Percentiles rank a stretch among this genome's conserved stretches.
Evolutionary conservation across 345 rosid genomes (phyloP).

Genomic region (Gossypium sturtianum): DNA sequence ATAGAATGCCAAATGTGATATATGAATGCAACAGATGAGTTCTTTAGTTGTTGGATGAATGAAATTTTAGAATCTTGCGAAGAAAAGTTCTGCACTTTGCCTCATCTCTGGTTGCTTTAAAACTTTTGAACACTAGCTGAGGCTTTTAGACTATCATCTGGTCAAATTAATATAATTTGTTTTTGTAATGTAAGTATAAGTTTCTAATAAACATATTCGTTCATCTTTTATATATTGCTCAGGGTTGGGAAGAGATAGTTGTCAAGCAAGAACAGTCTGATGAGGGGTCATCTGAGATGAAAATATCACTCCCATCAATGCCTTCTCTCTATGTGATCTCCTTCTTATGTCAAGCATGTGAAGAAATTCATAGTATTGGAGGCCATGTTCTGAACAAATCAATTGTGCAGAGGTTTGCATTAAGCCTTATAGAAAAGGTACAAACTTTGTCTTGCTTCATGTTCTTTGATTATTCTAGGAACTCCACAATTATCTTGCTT

Average conservation of each 20-base stretch:
- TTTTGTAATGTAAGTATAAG: neutral
- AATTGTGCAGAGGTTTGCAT: slow-evolving; percentile 73
- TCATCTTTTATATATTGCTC: slow-evolving; percentile 30
- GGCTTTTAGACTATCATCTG: neutral
- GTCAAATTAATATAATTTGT: neutral
- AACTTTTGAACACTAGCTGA: neutral
- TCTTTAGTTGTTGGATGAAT: neutral
- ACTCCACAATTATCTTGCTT: neutral
- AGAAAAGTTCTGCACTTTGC: neutral
- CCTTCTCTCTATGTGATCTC: slow-evolving; percentile 91
- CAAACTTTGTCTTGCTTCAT: neutral
- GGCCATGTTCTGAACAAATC: slow-evolving; percentile 93
- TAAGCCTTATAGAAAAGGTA: slow-evolving; percentile 76
- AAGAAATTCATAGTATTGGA: slow-evolving; percentile 95
- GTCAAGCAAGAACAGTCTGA: slow-evolving; percentile 74
- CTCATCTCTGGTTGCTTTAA: neutral
- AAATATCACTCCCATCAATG: slow-evolving; percentile 86
- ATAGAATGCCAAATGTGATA: neutral
- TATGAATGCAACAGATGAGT: neutral
- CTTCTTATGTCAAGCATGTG: slow-evolving; percentile 89
- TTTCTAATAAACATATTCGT: neutral
- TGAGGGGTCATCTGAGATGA: slow-evolving; percentile 69
- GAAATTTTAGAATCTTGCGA: neutral
- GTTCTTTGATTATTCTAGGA: neutral
- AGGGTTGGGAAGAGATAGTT: slow-evolving; percentile 98